Evolutionary conservation across 441 rosid genomes (phyloP).

Genomic region (Gossypium gossypioides): DNA sequence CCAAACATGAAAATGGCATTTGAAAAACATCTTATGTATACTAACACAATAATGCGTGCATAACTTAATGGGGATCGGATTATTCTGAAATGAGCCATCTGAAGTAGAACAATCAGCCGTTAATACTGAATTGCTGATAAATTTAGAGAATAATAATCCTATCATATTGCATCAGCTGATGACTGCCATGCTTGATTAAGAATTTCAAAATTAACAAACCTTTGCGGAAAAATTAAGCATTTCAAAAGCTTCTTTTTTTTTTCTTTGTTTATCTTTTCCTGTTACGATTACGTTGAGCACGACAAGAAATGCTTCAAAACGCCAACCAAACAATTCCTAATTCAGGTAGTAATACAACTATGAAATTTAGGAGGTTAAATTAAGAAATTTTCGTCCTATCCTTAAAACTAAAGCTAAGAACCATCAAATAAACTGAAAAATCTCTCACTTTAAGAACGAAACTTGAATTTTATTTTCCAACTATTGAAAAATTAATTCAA

Average conservation of each 20-base stretch:
- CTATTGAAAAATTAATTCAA: neutral
- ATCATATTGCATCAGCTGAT: neutral
- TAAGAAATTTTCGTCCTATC: neutral
- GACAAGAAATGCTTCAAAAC: neutral
- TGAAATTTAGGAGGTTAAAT: neutral
- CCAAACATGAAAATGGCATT: conserved; percentile 25
- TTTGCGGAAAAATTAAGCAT: neutral
- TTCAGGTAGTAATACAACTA: neutral
- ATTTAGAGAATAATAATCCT: neutral
- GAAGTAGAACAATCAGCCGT: neutral
- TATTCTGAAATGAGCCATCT: neutral
- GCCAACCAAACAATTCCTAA: neutral
- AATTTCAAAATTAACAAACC: neutral
- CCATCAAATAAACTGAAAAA: neutral
- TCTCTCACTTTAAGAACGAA: neutral
- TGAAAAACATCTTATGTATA: neutral
- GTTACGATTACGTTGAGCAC: neutral
- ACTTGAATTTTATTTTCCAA: neutral
- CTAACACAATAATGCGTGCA: neutral
- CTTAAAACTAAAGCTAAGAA: neutral
- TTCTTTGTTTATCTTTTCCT: neutral
- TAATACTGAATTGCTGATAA: neutral
- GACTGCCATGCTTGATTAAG: neutral
- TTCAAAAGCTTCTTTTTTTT: neutral
- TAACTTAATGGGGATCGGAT: neutral